Base-by-base conservation (phyloP, 345 rosid genomes). In the Aurinia saxatilis region DNA sequence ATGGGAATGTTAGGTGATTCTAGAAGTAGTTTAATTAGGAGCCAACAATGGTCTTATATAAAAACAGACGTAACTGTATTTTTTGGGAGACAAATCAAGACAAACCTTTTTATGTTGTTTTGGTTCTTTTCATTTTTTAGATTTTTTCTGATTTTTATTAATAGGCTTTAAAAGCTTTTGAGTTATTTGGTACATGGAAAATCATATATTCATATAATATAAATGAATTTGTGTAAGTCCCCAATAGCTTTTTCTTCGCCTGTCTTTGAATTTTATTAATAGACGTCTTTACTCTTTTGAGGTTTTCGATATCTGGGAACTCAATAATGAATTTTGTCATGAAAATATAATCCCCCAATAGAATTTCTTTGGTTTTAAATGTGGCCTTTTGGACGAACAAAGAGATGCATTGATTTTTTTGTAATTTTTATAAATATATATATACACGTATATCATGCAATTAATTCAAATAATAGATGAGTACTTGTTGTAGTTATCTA, bases 341-440 rank as follows among this genome's bases (percentile, higher is more conserved):
- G 14, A n/a, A 34, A 9, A 41, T 36, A 9, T 0, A 34, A 34
- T 13, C 5, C 36, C 21, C 61, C 67, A 68, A 61, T 68, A 52
- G 39, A 35, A 44, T 52, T 44, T 18, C 41, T 2, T 51, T 60
- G 31, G 34, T 45, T 36, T 44, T 61, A 45, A 69, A 45, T 53
- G 49, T 37, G 50, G 35, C 36, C 13, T 25, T 35, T 60, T 52
- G 15, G 44, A 51, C 49, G 29, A 42, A 35, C 10, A 16, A 47
- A 55, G 21, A 41, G 17, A 35, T 52, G 73, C 61, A 60, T 42
- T 68, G 21, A 50, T 41, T 55, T 45, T 46, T 18, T 54, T 31
- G n/a, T n/a, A n/a, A n/a, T 30, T 23, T 47, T 47, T 25, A 11
- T 21, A 1, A 56, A 37, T 8, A 8, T 34, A 4, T 21, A 21